Evolutionary conservation across 2,329 filamentous ascomycete species (phyloP).

Genomic region (Aspergillus novofumigatus): DNA sequence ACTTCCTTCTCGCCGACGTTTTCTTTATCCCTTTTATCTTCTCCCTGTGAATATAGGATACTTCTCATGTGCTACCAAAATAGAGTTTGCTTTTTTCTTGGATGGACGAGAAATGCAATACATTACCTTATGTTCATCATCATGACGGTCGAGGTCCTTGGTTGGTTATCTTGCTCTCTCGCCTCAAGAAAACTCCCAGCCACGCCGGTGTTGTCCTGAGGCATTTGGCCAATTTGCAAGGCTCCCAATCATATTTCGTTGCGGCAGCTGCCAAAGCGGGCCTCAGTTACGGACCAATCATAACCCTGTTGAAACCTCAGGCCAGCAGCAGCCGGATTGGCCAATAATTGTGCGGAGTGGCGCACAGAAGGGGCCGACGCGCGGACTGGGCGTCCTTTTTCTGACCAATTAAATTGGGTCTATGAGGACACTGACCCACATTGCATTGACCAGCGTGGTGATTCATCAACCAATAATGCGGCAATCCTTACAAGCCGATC

Average conservation of each 20-base stretch:
- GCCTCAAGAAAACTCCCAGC: neutral
- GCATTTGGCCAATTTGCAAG: neutral
- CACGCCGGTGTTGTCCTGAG: neutral
- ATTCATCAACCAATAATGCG: constrained; percentile 17
- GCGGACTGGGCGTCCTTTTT: constrained; percentile 11
- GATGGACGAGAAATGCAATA: neutral
- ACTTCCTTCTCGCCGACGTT: constrained; percentile 3
- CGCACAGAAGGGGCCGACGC: constrained; percentile 13
- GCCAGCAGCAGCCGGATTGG: neutral
- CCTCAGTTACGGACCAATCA: constrained; percentile 10
- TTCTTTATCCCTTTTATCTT: constrained; percentile 4
- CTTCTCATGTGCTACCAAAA: constrained; percentile 10
- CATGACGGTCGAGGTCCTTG: neutral
- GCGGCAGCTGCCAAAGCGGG: constrained; percentile 5
- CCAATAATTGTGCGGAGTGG: constrained; percentile 10
- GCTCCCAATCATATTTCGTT: neutral
- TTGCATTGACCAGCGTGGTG: constrained; percentile 6
- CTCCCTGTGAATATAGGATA: constrained; percentile 16
- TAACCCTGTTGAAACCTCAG: neutral
- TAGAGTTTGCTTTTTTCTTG: constrained; percentile 12
- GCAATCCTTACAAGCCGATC: constrained; percentile 17
- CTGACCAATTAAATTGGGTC: constrained; percentile 7
- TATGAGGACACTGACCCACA: neutral
- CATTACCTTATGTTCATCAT: neutral
- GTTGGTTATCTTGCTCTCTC: neutral